A percentile compares a stretch with the other conserved stretches of the same genome.
Conservation (phyloP, 495 filamentous ascomycete genomes). For the Delitschia confertaspora region DNA sequence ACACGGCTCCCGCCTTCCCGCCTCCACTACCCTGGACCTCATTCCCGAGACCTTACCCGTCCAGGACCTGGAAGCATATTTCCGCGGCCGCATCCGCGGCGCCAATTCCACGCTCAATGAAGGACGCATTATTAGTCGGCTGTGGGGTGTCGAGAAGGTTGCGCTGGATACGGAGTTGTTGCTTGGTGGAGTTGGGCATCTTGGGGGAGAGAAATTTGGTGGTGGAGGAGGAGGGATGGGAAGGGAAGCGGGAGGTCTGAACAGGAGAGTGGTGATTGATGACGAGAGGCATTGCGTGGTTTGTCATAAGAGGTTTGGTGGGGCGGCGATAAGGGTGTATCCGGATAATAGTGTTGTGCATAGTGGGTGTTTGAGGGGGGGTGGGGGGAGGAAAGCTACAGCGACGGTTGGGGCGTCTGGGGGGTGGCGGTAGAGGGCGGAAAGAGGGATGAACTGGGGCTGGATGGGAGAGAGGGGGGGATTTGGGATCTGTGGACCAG, state of each 20-base stretch:
- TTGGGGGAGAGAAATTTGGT: slow-evolving; percentile 22
- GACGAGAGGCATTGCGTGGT: slow-evolving; percentile 86
- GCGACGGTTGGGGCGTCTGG: slow-evolving; percentile 7
- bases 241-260: slow-evolving; percentile 49
- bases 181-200: slow-evolving; percentile 53
- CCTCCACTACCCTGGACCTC: slow-evolving; percentile 69
- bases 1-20: slow-evolving; percentile 85
- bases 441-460: slow-evolving; percentile 1
- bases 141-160: slow-evolving; percentile 66
- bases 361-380: slow-evolving; percentile 31
- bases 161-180: slow-evolving; percentile 61
- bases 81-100: slow-evolving; percentile 80
- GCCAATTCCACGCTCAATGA: slow-evolving; percentile 74
- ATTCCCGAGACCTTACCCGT: slow-evolving; percentile 76
- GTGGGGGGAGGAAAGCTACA: slow-evolving; percentile 23
- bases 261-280: slow-evolving; percentile 64
- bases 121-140: slow-evolving; percentile 59
- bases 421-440: not conserved
- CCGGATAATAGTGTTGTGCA: slow-evolving; percentile 49
- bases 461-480: not conserved
- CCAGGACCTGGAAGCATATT: slow-evolving; percentile 77
- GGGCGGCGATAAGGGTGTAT: slow-evolving; percentile 73
- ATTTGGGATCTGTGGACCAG: too few relatives aligned
- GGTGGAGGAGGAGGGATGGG: slow-evolving; percentile 10
- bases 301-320: slow-evolving; percentile 85